These are phyloP conservation scores for Kuraishia borneana DNA, from an alignment of 805 yeast species.

Conservation along the genomic window DNA sequence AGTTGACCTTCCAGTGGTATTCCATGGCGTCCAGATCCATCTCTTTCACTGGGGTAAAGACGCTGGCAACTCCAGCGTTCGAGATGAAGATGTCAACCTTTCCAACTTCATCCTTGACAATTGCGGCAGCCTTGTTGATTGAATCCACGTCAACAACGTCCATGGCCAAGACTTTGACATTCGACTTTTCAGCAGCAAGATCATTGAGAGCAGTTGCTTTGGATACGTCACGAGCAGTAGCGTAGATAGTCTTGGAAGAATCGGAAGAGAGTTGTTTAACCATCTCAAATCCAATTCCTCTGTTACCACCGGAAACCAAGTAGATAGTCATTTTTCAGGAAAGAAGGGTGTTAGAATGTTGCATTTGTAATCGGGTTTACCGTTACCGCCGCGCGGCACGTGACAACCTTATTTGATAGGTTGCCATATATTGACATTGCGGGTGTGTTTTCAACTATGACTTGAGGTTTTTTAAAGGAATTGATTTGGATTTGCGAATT, in stretches of 20 bases:
- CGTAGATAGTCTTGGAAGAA: background rate
- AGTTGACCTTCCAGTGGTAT: slow-evolving; percentile 11
- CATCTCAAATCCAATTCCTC: slow-evolving; percentile 3
- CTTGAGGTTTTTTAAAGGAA: no score
- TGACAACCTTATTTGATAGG: no score
- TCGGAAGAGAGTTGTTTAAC: background rate
- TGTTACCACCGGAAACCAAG: slow-evolving; percentile 2
- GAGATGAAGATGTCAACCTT: background rate
- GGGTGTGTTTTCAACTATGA: no score
- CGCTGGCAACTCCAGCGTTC: slow-evolving; percentile 1
- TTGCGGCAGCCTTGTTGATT: background rate
- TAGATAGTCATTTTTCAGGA: no score
- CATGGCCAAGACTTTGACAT: background rate
- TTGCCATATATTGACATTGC: no score
- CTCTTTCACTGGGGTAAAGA: background rate
- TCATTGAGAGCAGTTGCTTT: background rate
- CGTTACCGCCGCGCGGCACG: no score
- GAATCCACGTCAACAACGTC: slow-evolving; percentile 1
- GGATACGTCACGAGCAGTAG: background rate
- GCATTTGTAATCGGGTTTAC: no score
- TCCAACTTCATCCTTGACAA: background rate
- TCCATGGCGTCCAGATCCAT: background rate
- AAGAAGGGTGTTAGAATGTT: no score
- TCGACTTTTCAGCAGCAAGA: background rate
- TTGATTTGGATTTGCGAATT: no score